Evolutionary conservation across 257 asterid genomes (phyloP), one percentile per base, ranked within the genome.

Genomic region (Paraleonurus japonicus): DNA sequence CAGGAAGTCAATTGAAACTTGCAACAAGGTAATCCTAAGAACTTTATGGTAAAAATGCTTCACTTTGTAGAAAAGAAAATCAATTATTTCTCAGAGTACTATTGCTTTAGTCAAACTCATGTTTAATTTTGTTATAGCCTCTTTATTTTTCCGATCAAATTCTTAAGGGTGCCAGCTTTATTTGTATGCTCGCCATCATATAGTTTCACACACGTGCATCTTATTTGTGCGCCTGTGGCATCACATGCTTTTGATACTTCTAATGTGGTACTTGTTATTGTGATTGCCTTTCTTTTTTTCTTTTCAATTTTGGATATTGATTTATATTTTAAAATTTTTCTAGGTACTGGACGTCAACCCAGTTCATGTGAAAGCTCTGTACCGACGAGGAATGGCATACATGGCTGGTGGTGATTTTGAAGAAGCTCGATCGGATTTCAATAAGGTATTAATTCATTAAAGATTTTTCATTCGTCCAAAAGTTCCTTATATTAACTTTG

Each of bases 351-450:
- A 92, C 22, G 76, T 93, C 67, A 95, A 89, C 80, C 98, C 98
- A 15, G 88, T 74, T 74, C 98, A 95, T 65, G 92, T 86, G 45
- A 92, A 95, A 89, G 97, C 95, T 72, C 90, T 89, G 61, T 95
- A 92, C 80, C 90, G 97, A 28, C 96, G 99, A 19, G 99, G 98
- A 76, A 95, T 92, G 99, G 98, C 99, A 37, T 81, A 82, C 81
- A 84, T 89, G 92, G 82, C 90, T 10, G 84, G 80, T 53, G 98
- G 97, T 70, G 96, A 89, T 78, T 95, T 87, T 75, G 94, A 85
- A 70, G 97, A 95, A 79, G 98, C 99, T 73, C 85, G 94, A 79
- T 85, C 86, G 41, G 95, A 95, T 83, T 89, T 95, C 76, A 87
- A 85, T 48, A 89, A 95, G 97, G 98, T 92, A 39, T 19, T 10